Base-by-base conservation (phyloP, 805 yeast species). In the Yueomyces sinensis region DNA sequence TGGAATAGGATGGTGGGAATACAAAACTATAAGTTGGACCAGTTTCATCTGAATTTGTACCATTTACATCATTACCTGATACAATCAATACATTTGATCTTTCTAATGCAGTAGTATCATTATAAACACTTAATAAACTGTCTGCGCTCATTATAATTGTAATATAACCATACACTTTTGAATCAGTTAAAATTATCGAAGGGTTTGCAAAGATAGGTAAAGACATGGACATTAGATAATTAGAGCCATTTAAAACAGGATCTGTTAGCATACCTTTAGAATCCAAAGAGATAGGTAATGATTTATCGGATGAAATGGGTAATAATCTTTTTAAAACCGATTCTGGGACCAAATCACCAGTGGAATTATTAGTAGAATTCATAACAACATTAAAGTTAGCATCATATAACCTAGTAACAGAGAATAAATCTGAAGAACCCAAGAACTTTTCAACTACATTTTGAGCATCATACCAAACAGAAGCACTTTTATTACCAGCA, bases 131-230 rank as follows among this genome's bases (percentile, higher is more conserved):
- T 29, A 47, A 43, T 24, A 72, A 43, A 9, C 67, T 47, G 29
- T 63, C 63, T 0, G 76, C 73, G 32, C 62, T 56, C 55, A 72
- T 56, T 1, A 71, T 55, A 13, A 82, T 70, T 0, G 91, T 70
- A 29, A 84, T 45, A 52, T 74, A 86, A 0, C 95, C 95, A 2
- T 76, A 68, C 5, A 82, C 61, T 17, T 69, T 65, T 4, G 79
- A 74, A 13, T 65, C 61, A n/a, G 65, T 58, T 17, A 77, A 57
- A 30, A 76, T 57, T 17, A 82, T 76, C 2, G 93, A 77, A n/a
- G 76, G 66, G 43, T 80, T 78, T 14, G 83, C 70, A 45, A 66
- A 76, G 3, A 86, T 68, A 0, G 95, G 91, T 4, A 83, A 44
- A 0, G 95, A 80, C 57, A 86, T 60, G 1, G 94, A 82, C 67